phyloP scores from a whole-genome alignment of 192 early-diverging fungal genomes.

The Spizellomyces sp. region DNA sequence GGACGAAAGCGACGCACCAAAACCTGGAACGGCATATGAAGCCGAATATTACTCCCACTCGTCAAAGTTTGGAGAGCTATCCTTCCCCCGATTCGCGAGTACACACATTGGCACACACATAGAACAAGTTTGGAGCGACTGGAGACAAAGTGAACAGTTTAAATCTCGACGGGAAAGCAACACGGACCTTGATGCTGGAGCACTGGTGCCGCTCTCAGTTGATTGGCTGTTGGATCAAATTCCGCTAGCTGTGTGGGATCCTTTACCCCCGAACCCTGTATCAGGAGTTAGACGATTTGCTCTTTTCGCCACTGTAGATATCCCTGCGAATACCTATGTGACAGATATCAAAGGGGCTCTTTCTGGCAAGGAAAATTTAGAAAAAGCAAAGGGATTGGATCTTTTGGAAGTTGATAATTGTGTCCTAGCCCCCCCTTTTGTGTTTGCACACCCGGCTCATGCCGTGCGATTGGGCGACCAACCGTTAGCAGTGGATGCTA shows the following conservation, averaged over 20 bases:
- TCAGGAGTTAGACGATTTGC: constrained; percentile 36
- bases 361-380: neutral
- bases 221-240: constrained; percentile 7
- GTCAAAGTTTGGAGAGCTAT: constrained; percentile 11
- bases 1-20: neutral
- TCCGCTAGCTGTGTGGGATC: constrained; percentile 12
- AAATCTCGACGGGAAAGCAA: neutral
- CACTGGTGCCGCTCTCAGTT: neutral
- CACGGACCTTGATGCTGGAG: neutral
- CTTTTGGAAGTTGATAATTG: neutral
- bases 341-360: constrained; percentile 74
- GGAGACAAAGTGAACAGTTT: neutral
- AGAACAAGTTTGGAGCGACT: constrained; percentile 31
- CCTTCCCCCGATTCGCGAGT: constrained; percentile 14
- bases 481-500: constrained; percentile 38
- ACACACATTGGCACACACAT: constrained; percentile 41
- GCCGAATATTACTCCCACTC: constrained; percentile 9
- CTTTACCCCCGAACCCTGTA: constrained; percentile 11
- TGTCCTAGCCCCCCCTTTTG: constrained; percentile 34
- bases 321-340: constrained; percentile 61
- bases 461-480: neutral
- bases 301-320: constrained; percentile 61
- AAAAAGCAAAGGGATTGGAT: neutral
- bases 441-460: constrained; percentile 33
- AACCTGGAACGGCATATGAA: constrained; percentile 12